Evolutionary conservation across 2,329 filamentous ascomycete species (phyloP), one percentile per base, ranked within the genome.

Genomic region (Cladosporium sphaerospermum): DNA sequence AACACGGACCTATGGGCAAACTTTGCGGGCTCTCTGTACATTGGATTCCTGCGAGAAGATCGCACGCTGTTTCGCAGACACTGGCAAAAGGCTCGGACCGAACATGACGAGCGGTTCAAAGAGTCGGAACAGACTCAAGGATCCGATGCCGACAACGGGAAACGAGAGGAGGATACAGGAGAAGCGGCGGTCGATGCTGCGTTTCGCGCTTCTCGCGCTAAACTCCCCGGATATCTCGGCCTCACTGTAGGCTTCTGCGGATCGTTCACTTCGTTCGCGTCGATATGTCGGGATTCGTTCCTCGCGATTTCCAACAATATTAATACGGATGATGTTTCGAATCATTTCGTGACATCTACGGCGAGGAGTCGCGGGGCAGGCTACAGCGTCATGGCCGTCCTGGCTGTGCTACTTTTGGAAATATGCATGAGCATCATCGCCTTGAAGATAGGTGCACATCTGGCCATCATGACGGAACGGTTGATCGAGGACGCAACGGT

Each of bases 211-310:
- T 68, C 82, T 62, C 33, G 95, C 93, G 67, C 92, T 91, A 73
- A 87, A 85, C 0, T 86, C 91, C 39, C 89, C 89, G 0, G 75
- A 0, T 95, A 92, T 64, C 85, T 95, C 54, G 89, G 86, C 47
- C 78, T 96, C 10, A 81, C 88, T 0, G 95, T 86, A 0, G 91
- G 86, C 7, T 91, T 91, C 68, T 93, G 88, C 62, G 88, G 90
- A 55, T 90, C 86, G 57, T 87, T 91, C 63, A 96, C 89, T 0
- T 89, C 85, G 9, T 95, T 95, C 69, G 93, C 89, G 0, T 82
- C 83, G n/a, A 91, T 93, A 65, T 83, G 89, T 45, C 80, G 86
- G 4, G 89, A 93, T 62, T 71, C 77, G 4, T 93, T 92, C 64
- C 77, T 93, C n/a, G 85, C 88, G 0, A 70, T 92, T 32, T 83